Base-by-base conservation (phyloP, 2,329 filamentous ascomycete species). In the Diaporthe vaccinii region DNA sequence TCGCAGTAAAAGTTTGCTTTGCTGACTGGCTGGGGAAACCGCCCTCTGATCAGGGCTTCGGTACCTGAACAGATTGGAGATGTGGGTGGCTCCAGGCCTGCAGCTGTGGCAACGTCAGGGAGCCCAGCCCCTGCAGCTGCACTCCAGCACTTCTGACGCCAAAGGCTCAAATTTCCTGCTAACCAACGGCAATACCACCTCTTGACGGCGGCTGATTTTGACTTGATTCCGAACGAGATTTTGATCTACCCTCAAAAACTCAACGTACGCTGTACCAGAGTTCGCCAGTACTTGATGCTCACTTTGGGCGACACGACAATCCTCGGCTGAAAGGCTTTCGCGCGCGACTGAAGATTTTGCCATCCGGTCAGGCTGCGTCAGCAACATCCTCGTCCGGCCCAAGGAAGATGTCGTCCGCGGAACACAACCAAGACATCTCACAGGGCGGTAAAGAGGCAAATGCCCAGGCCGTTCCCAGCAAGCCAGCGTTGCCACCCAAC, bases 401-500 rank as follows among this genome's bases (percentile, higher is more conserved):
- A 14, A 22, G 20, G n/a, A 76, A 58, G 9, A 76, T 76, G 75
- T 65, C 75, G 25, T 36, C 73, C 7, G 44, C n/a, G 57, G 49
- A 71, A 39, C 44, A 46, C 28, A 17, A 44, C 20, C 39, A 25
- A 3, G 12, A 9, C 31, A 25, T 12, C 41, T 9, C 25, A 20
- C 5, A 20, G 15, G 44, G 25, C 17, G 22, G 7, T 3, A 44
- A 73, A 4, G 31, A 53, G 3, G 15, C 55, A n/a, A 53, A 14
- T 31, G 5, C 34, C 14, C 2, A 14, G 28, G 22, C 44, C 17
- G 34, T 39, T 36, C 31, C 65, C 25, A 69, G 41, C 44, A 28
- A n/a, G 28, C 65, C 76, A 14, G 58, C 58, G 8, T 75, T 79
- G 4, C 79, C 79, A 3, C 76, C 79, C 2, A 79, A 79, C 34